Evolutionary conservation across 2,329 filamentous ascomycete species (phyloP).

Genomic region (Pseudovirgaria hyperparasitica): DNA sequence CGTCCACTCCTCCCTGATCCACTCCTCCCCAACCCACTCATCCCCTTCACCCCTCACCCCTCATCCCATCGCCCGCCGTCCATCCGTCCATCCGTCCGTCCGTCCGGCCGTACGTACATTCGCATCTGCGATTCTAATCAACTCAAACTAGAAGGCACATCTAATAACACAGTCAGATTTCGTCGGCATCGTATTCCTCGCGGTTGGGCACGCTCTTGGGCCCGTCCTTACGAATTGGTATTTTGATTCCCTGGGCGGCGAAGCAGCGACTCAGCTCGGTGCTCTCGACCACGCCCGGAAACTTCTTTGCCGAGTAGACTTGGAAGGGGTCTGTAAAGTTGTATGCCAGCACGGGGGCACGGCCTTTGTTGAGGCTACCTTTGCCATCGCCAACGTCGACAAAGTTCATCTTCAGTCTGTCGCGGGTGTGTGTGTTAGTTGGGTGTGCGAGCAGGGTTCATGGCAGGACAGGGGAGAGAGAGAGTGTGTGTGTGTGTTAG

Average conservation of each 20-base stretch:
- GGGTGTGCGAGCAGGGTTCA: too few species aligned
- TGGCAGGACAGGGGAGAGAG: conserved; percentile 2
- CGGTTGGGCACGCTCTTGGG: conserved; percentile 32
- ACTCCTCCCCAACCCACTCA: too few species aligned
- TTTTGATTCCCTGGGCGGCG: conserved; percentile 88
- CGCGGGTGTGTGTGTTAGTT: conserved; percentile 7
- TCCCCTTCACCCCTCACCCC: too few species aligned
- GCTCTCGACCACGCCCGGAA: conserved; percentile 92
- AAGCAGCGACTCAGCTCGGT: conserved; percentile 86
- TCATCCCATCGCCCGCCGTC: too few species aligned
- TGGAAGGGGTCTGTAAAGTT: conserved; percentile 83
- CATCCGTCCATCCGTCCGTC: too few species aligned
- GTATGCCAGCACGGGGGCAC: conserved; percentile 69
- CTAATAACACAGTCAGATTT: too few species aligned
- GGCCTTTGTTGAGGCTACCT: conserved; percentile 54
- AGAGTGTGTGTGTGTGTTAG: conserved; percentile 1
- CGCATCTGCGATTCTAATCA: too few species aligned
- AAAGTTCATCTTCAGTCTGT: conserved; percentile 58
- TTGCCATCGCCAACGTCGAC: conserved; percentile 61
- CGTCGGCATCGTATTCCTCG: conserved; percentile 31
- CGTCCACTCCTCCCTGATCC: too few species aligned
- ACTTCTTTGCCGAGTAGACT: conserved; percentile 95
- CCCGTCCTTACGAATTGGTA: conserved; percentile 85
- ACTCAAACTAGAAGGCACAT: too few species aligned
- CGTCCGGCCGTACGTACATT: too few species aligned